These are phyloP conservation scores for Tulasnella sp. DNA, from an alignment of 768 basidiomycete genomes.

Conservation along the genomic window DNA sequence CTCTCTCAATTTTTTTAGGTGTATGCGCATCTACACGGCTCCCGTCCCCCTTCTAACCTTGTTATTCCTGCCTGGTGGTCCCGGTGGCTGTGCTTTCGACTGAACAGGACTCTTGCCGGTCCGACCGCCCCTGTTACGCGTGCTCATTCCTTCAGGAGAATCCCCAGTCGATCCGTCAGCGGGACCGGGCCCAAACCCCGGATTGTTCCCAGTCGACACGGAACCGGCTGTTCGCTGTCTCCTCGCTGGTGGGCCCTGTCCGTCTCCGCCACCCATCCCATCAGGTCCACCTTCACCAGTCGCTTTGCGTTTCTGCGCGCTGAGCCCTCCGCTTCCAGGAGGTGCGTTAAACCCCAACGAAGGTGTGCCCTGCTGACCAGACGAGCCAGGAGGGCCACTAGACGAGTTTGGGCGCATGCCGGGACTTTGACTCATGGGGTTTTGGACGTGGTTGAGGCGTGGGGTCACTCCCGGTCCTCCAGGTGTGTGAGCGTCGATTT, in stretches of 20 bases:
- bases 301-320: constrained; percentile 19
- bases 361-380: not conserved
- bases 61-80: not conserved
- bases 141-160: not conserved
- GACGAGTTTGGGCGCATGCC: constrained; percentile 12
- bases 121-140: not conserved
- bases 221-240: constrained; percentile 16
- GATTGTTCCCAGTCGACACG: not conserved
- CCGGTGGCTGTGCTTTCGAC: not conserved
- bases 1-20: not conserved
- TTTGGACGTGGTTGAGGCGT: not conserved
- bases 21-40: not conserved
- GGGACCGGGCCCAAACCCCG: constrained; percentile 5
- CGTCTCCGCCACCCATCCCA: not conserved
- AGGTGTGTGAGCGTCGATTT: not conserved
- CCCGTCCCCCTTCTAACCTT: not conserved
- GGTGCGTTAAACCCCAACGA: not conserved
- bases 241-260: constrained; percentile 7
- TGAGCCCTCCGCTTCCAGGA: not conserved
- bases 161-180: not conserved
- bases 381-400: not conserved
- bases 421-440: constrained; percentile 3
- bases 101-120: constrained; percentile 8
- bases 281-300: constrained; percentile 8
- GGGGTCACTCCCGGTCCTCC: not conserved